A percentile compares a stretch with the other conserved stretches of the same genome.
Evolutionary conservation across 495 filamentous ascomycete species (phyloP).

Genomic region (Schizothecium vesticola): DNA sequence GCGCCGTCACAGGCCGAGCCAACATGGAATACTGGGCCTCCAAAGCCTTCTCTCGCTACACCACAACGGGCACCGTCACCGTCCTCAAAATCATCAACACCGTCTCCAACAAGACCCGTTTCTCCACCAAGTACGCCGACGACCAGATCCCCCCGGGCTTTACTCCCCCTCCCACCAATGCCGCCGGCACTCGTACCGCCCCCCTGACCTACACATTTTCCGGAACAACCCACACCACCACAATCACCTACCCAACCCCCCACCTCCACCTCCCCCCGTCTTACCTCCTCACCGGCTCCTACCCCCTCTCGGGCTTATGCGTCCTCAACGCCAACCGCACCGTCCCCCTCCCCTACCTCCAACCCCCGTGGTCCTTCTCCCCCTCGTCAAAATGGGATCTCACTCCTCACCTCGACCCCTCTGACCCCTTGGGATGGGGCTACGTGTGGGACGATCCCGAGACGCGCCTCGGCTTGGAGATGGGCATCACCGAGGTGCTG

Average conservation of each 20-base stretch:
- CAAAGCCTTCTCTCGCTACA: not conserved
- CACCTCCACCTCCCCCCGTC: not conserved
- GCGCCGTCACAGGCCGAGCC: not conserved
- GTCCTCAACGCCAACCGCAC: not conserved
- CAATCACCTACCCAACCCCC: not conserved
- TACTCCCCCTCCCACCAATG: not conserved
- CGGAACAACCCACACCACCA: not conserved
- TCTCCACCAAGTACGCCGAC: not conserved
- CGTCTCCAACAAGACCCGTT: not conserved
- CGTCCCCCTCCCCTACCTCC: not conserved
- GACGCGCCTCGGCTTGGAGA: not conserved
- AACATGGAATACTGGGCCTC: not conserved
- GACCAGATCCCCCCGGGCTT: not conserved
- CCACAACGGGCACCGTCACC: not conserved
- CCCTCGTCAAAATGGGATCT: not conserved
- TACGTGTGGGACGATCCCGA: not conserved
- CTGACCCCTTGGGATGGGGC: not conserved
- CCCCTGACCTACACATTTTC: not conserved
- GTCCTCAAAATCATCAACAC: constrained; percentile 2
- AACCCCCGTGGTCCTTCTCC: not conserved
- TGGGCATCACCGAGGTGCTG: not conserved
- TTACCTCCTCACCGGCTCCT: not conserved
- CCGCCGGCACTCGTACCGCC: not conserved
- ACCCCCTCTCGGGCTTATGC: not conserved
- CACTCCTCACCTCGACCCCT: not conserved